A percentile compares a stretch with the other conserved stretches of the same genome.
These are phyloP conservation scores for Nakaseomyces glabratus DNA, from an alignment of 1,139 yeast genomes.

Conservation along the genomic window DNA sequence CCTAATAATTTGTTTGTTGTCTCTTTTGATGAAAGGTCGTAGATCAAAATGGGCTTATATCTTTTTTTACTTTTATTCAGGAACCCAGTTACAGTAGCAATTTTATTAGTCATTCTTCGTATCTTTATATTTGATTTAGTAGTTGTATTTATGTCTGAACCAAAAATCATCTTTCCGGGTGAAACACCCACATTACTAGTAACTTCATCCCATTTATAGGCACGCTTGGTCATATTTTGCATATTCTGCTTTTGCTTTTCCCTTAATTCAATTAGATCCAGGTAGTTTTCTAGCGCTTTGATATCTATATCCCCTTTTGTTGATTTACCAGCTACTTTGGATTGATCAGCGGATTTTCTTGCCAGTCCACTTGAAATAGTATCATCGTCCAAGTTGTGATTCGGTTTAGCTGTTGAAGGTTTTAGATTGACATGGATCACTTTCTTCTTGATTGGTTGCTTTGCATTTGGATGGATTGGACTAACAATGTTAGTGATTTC, in stretches of 20 bases:
- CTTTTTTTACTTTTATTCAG: not conserved
- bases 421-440: too few species aligned
- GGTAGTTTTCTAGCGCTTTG: not conserved
- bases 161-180: not conserved
- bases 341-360: not conserved
- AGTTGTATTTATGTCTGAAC: not conserved
- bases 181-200: not conserved
- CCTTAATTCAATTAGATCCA: not conserved
- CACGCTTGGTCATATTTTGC: conserved; percentile 1
- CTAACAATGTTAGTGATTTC: not conserved
- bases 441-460: too few species aligned
- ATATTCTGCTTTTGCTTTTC: conserved; percentile 1
- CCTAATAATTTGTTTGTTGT: not conserved
- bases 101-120: not conserved
- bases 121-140: not conserved
- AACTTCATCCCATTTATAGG: conserved; percentile 2
- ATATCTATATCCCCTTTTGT: conserved; percentile 1
- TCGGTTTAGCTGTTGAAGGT: too few species aligned
- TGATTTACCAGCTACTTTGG: not conserved
- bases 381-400: not conserved
- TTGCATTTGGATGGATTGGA: too few species aligned
- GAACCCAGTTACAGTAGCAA: not conserved
- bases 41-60: conserved; percentile 2
- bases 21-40: conserved; percentile 1
- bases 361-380: not conserved